Evolutionary conservation across 1,284 basidiomycete genomes (phyloP), one percentile per base, ranked within the genome.

Genomic region (Agaricales sp.): DNA sequence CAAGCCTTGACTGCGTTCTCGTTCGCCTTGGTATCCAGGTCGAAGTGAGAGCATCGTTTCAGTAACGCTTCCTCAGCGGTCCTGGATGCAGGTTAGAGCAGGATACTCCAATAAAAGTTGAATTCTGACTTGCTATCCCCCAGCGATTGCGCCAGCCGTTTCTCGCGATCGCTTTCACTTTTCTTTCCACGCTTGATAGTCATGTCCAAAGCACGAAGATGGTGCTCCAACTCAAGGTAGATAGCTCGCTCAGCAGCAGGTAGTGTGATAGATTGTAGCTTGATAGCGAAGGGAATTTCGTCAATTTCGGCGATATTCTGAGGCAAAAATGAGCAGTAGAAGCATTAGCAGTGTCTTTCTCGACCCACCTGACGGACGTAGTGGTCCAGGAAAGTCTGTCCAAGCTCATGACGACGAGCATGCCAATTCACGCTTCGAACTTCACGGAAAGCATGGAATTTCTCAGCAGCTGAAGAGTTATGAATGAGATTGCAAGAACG

Each of bases 281-380:
- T 73, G 55, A 79, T 77, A 1, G 77, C 76, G 61, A 82, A 91
- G 1, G 87, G 87, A 52, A 97, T 94, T 63, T 97, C 94, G 54
- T 93, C 92, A 49, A 97, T 97, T 67, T 97, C 94, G 4, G 93
- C 92, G 50, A 95, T 84, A 62, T 97, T 97, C 82, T 96, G 58
- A 12, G 54, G 49, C 41, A 49, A 22, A 21, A 50, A 38, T 46
- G 47, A 52, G 23, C 49, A 39, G 43, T 45, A 44, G 18, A 20
- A 35, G 45, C 12, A 37, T 3, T 11, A 35, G 45, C 25, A n/a
- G n/a, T n/a, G n/a, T n/a, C n/a, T n/a, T n/a, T n/a, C 41, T 30
- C 23, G n/a, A 61, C 74, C 35, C 56, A 87, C 87, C 73, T 89
- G 91, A 55, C 91, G 79, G 51, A 93, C 88, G 59, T 90, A 93